Conservation (phyloP, 1,139 yeast genomes). For the Sugiyamaella japonica region DNA sequence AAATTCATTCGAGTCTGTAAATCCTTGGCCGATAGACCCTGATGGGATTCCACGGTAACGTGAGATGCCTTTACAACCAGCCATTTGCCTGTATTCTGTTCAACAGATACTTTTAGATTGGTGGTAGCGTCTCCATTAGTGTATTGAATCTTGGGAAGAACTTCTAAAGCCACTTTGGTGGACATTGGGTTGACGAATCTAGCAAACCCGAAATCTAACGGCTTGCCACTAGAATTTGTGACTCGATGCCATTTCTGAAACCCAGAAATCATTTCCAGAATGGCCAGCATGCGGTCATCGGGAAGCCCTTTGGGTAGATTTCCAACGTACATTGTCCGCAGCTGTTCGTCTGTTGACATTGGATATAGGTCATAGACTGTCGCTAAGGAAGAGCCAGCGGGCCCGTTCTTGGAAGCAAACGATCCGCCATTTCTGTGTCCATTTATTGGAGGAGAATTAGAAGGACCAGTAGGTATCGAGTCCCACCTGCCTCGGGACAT, state of each 20-base stretch:
- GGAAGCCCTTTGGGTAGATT: conserved; percentile 37
- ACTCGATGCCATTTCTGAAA: conserved; percentile 30
- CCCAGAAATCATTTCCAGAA: conserved; percentile 33
- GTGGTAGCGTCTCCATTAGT: neutral
- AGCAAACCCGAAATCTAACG: conserved; percentile 31
- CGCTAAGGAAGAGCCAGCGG: neutral
- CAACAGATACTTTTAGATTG: conserved; percentile 12
- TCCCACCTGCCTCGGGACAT: conserved; percentile 3
- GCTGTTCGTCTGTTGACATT: conserved; percentile 35
- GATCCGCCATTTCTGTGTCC: neutral
- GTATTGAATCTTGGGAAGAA: conserved; percentile 28
- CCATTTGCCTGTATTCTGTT: conserved; percentile 13
- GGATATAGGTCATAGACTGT: conserved; percentile 21
- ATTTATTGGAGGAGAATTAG: conserved; percentile 3
- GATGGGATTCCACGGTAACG: neutral
- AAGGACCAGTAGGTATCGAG: neutral
- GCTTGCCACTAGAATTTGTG: conserved; percentile 26
- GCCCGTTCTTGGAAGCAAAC: neutral
- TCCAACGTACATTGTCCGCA: conserved; percentile 37
- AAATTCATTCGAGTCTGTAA: conserved; percentile 4
- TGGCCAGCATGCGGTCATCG: conserved; percentile 32
- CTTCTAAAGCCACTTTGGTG: conserved; percentile 29
- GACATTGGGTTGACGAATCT: conserved; percentile 28
- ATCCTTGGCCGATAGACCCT: conserved; percentile 3
- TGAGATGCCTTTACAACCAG: conserved; percentile 11